Evolutionary conservation across 2,329 filamentous ascomycete species (phyloP).

Genomic region (Stenocarpella maydis): DNA sequence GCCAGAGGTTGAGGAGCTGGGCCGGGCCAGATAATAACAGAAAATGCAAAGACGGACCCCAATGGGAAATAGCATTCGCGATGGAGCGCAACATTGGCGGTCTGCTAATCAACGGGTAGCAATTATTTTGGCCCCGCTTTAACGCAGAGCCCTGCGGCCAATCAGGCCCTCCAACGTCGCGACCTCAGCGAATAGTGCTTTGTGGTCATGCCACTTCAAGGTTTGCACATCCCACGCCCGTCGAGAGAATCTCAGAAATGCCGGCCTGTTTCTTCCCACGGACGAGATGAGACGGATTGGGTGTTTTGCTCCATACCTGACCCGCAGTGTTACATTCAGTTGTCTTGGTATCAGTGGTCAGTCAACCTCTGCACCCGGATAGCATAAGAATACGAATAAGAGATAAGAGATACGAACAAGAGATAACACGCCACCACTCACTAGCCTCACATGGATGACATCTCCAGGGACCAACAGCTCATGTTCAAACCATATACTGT

Average conservation of each 20-base stretch:
- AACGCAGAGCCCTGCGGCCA: background rate
- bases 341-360: background rate
- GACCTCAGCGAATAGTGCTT: background rate
- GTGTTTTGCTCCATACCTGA: background rate
- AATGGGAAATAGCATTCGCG: background rate
- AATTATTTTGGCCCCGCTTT: constrained; percentile 12
- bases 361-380: background rate
- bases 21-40: constrained; percentile 19
- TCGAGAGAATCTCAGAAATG: background rate
- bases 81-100: constrained; percentile 6
- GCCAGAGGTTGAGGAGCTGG: background rate
- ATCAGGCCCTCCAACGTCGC: background rate
- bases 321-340: background rate
- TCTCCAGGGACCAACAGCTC: constrained; percentile 4
- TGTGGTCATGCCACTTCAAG: background rate
- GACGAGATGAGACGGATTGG: no score
- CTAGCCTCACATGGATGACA: background rate
- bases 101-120: constrained; percentile 18
- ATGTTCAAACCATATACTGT: background rate
- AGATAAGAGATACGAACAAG: constrained; percentile 25
- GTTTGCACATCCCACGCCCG: background rate
- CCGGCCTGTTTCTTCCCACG: background rate
- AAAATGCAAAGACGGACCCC: background rate
- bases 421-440: background rate
- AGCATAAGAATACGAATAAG: constrained; percentile 34